Percentiles rank a stretch among this genome's conserved stretches.
These are phyloP conservation scores for Fusarium graminum DNA, from an alignment of 2,329 filamentous ascomycete genomes.

Conservation along the genomic window DNA sequence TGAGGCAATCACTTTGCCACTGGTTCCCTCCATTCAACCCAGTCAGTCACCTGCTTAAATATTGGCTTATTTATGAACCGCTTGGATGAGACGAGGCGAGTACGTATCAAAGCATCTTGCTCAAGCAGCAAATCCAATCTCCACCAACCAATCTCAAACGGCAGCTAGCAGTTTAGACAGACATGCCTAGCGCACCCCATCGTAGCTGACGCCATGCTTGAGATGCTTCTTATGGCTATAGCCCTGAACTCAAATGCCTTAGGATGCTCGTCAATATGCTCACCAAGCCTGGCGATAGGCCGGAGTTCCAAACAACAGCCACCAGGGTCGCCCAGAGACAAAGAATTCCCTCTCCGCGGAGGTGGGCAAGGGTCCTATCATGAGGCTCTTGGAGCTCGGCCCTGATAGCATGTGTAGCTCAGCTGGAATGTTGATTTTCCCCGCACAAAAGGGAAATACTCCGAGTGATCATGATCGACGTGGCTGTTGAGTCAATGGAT, in stretches of 20 bases:
- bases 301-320: slow-evolving; percentile 7
- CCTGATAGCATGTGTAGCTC: slow-evolving; percentile 5
- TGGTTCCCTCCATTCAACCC: slow-evolving; percentile 18
- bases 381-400: slow-evolving; percentile 34
- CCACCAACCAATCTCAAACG: slow-evolving; percentile 40
- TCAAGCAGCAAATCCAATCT: slow-evolving; percentile 32
- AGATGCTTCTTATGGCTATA: slow-evolving; percentile 44
- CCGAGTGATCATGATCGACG: slow-evolving; percentile 27
- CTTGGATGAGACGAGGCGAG: slow-evolving; percentile 6
- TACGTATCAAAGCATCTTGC: background rate
- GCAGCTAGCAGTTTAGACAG: slow-evolving; percentile 34
- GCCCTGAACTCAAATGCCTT: slow-evolving; percentile 42
- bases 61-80: background rate
- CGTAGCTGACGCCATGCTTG: slow-evolving; percentile 45
- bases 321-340: slow-evolving; percentile 23
- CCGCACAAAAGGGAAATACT: slow-evolving; percentile 24
- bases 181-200: slow-evolving; percentile 42
- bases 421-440: slow-evolving; percentile 33
- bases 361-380: slow-evolving; percentile 35
- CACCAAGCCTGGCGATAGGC: slow-evolving; percentile 21
- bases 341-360: slow-evolving; percentile 26
- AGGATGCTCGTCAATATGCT: slow-evolving; percentile 39
- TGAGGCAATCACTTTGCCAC: slow-evolving; percentile 41
- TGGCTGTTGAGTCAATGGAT: slow-evolving; percentile 13
- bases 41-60: slow-evolving; percentile 7